Percentiles rank a stretch among this genome's conserved stretches.
These are phyloP conservation scores for Eragrostis tef DNA, from an alignment of 202 grass and related monocot genomes.

Conservation along the genomic window DNA sequence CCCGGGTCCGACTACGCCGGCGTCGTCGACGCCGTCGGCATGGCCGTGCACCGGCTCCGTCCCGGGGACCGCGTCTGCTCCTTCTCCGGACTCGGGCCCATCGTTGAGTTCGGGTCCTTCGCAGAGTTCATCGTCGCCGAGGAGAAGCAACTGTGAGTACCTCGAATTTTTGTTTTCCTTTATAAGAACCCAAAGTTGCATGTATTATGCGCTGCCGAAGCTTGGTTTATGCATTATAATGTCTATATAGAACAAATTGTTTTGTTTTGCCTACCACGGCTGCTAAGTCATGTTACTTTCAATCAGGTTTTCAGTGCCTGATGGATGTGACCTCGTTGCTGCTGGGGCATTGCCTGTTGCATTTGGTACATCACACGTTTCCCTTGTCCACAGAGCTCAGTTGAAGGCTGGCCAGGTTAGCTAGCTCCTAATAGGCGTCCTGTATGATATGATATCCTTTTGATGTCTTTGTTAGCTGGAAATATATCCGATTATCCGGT, in stretches of 20 bases:
- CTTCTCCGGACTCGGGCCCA: slow-evolving; percentile 34
- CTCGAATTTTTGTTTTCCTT: slow-evolving; percentile 14
- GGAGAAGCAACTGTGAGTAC: slow-evolving; percentile 72
- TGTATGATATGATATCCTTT: slow-evolving; percentile 28
- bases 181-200: background rate
- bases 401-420: slow-evolving; percentile 81
- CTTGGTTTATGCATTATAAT: background rate
- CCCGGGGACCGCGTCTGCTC: slow-evolving; percentile 75
- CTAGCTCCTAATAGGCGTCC: slow-evolving; percentile 15
- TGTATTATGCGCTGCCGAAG: background rate
- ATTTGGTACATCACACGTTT: slow-evolving; percentile 92
- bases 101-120: slow-evolving; percentile 75
- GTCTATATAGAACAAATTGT: background rate
- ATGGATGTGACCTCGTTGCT: slow-evolving; percentile 77
- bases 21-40: slow-evolving; percentile 74
- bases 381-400: slow-evolving; percentile 84
- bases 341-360: slow-evolving; percentile 91
- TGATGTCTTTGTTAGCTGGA: background rate
- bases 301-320: slow-evolving; percentile 74
- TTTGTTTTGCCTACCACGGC: background rate
- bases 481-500: background rate
- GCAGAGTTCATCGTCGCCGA: slow-evolving; percentile 32
- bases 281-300: slow-evolving; percentile 44
- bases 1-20: slow-evolving; percentile 81
- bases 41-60: slow-evolving; percentile 53